Percentiles rank a stretch among this genome's conserved stretches.
Conservation (phyloP, 106 monocot genomes). For the Chionographis japonica region DNA sequence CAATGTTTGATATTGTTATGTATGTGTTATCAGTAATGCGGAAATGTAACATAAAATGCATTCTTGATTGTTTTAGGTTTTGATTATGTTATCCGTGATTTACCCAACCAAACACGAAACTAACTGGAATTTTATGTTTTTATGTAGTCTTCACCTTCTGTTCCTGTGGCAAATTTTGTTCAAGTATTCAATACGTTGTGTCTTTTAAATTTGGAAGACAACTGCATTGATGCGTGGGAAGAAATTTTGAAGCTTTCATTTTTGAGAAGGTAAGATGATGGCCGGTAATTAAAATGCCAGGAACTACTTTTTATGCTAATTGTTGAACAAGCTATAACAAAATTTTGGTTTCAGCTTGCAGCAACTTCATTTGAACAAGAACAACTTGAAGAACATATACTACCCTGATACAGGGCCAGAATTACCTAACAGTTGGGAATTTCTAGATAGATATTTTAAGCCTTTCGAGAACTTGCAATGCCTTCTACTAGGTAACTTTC, state of each 20-base stretch:
- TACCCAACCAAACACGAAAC: background rate
- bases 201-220: constrained; percentile 86
- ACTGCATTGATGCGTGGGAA: constrained; percentile 65
- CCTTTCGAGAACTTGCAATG: constrained; percentile 78
- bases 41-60: too few species aligned
- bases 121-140: constrained; percentile 10
- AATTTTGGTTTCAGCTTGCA: constrained; percentile 55
- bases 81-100: too few species aligned
- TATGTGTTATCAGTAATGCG: too few species aligned
- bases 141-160: constrained; percentile 32
- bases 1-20: too few species aligned
- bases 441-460: constrained; percentile 5
- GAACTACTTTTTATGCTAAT: background rate
- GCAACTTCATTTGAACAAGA: constrained; percentile 90
- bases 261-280: constrained; percentile 57
- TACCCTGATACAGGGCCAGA: constrained; percentile 33
- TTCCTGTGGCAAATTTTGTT: constrained; percentile 15
- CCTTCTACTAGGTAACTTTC: constrained; percentile 77
- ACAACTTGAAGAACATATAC: constrained; percentile 63
- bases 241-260: constrained; percentile 79
- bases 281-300: background rate
- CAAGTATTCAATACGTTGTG: constrained; percentile 59
- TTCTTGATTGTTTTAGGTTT: too few species aligned
- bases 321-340: background rate
- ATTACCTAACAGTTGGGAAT: constrained; percentile 4